phyloP scores from a whole-genome alignment of 2,329 filamentous ascomycete species.

The Orbilia javanica region DNA sequence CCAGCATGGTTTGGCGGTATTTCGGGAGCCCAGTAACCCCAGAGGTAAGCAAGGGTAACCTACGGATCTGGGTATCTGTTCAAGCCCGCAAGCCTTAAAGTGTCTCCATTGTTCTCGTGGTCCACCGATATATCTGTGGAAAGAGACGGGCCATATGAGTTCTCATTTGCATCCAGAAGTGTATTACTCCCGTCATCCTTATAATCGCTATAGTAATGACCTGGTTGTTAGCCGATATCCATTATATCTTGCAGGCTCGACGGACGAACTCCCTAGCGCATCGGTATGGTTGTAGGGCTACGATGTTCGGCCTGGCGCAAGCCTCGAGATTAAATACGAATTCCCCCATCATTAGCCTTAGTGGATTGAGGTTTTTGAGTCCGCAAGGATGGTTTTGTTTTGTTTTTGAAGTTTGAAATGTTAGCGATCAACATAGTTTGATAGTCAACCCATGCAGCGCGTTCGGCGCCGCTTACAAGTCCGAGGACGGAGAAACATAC shows the following conservation, averaged over 20 bases:
- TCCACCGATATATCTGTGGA: constrained; percentile 67
- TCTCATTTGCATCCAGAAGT: constrained; percentile 97
- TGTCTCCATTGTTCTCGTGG: constrained; percentile 65
- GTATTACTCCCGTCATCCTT: constrained; percentile 97
- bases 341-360: neutral
- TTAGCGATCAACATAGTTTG: constrained; percentile 1
- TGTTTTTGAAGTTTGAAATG: neutral
- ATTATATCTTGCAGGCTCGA: constrained; percentile 13
- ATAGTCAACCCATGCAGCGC: constrained; percentile 20
- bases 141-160: constrained; percentile 89
- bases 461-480: constrained; percentile 26
- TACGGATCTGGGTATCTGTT: constrained; percentile 94
- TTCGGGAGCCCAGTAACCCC: neutral
- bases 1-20: neutral
- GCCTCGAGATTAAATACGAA: constrained; percentile 77
- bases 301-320: constrained; percentile 81
- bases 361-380: neutral
- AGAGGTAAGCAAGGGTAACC: constrained; percentile 54
- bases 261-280: constrained; percentile 82
- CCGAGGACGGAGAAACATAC: constrained; percentile 25
- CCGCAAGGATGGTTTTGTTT: neutral
- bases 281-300: constrained; percentile 81
- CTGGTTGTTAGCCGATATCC: constrained; percentile 52
- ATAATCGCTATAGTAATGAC: constrained; percentile 79
- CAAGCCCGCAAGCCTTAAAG: constrained; percentile 81